These are phyloP conservation scores for Xylariaceae sp. DNA, from an alignment of 2,329 filamentous ascomycete genomes.

Conservation along the genomic window DNA sequence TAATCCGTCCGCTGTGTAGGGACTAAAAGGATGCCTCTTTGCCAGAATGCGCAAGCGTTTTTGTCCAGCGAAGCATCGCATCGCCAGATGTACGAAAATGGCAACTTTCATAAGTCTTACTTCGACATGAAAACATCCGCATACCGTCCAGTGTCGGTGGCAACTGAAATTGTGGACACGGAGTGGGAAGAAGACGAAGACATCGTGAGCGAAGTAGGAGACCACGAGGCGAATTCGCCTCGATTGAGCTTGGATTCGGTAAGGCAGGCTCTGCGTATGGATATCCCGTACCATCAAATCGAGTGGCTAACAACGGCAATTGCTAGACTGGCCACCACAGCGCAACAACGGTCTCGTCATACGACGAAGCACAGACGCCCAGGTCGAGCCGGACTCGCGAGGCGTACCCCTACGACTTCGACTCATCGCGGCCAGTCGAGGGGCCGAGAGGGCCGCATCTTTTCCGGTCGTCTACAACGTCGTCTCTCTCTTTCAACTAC, in stretches of 20 bases:
- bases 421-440: conserved; percentile 60
- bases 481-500: conserved; percentile 49
- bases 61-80: conserved; percentile 31
- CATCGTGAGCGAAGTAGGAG: conserved; percentile 52
- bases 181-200: conserved; percentile 62
- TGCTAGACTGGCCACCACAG: conserved; percentile 68
- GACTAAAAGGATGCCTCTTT: conserved; percentile 16
- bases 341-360: conserved; percentile 81
- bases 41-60: conserved; percentile 26
- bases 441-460: conserved; percentile 83
- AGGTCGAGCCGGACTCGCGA: conserved; percentile 57
- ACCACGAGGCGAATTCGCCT: conserved; percentile 53
- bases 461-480: conserved; percentile 64
- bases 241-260: conserved; percentile 67
- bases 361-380: conserved; percentile 77
- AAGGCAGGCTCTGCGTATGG: conserved; percentile 32
- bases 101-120: conserved; percentile 50
- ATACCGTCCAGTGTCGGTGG: conserved; percentile 60
- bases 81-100: conserved; percentile 49
- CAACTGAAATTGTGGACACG: conserved; percentile 74
- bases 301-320: conserved; percentile 3
- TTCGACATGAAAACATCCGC: conserved; percentile 53
- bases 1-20: background rate
- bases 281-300: background rate
- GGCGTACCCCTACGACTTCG: conserved; percentile 56